A percentile compares a stretch with the other conserved stretches of the same genome.
phyloP scores from a whole-genome alignment of 2,329 filamentous ascomycete species.

The Metarhizium humberi region DNA sequence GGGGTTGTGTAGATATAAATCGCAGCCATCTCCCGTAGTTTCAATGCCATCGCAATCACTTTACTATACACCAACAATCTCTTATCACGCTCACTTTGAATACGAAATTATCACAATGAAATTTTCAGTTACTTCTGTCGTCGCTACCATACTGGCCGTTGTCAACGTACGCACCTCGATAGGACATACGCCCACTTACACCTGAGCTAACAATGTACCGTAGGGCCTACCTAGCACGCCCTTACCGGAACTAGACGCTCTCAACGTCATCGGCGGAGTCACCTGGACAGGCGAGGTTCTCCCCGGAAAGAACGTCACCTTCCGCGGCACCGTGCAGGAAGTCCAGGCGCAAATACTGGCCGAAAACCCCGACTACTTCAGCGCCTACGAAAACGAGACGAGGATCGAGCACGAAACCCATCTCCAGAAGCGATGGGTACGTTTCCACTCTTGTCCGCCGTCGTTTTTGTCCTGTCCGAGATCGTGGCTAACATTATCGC shows the following conservation, averaged over 20 bases:
- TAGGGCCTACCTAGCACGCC: background rate
- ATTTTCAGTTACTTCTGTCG: background rate
- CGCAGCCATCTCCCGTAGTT: too few species aligned
- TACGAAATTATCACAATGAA: background rate
- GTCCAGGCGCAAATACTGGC: background rate
- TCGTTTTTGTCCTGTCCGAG: too few species aligned
- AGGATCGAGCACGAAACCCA: background rate
- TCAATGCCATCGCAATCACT: too few species aligned
- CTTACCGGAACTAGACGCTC: background rate
- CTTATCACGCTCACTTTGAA: too few species aligned
- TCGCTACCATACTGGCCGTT: background rate
- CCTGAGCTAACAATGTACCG: background rate
- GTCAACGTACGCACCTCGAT: background rate
- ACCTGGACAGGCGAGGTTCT: constrained; percentile 1
- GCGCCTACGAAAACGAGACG: background rate
- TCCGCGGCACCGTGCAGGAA: background rate
- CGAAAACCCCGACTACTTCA: background rate
- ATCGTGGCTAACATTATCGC: too few species aligned
- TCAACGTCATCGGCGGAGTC: background rate
- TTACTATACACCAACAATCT: too few species aligned
- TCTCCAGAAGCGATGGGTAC: constrained; percentile 1
- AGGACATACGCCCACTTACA: background rate
- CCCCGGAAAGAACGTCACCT: background rate
- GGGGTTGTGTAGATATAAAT: too few species aligned
- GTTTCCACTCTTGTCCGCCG: background rate